These are phyloP conservation scores for Pseudocohnilembus persalinus DNA, from an alignment of 169 alveolate genomes.

Conservation along the genomic window DNA sequence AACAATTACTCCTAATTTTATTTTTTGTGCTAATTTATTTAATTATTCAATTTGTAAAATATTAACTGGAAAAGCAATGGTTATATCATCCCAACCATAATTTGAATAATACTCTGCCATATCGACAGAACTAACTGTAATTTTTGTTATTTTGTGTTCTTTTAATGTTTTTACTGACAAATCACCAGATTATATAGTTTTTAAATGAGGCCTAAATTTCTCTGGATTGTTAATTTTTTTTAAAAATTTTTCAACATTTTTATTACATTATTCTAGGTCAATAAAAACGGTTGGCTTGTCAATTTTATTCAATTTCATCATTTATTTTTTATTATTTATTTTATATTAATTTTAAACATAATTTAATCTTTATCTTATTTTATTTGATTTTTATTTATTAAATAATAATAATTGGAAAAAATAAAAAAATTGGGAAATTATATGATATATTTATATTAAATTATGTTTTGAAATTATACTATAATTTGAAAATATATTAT, in stretches of 20 bases:
- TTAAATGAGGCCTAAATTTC: not conserved
- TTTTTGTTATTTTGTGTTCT: not conserved
- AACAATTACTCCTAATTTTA: not conserved
- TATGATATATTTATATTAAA: too few species aligned
- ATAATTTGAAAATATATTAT: too few species aligned
- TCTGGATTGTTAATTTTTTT: not conserved
- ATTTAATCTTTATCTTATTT: too few species aligned
- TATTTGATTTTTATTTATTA: too few species aligned
- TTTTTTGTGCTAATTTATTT: not conserved
- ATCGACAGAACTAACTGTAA: not conserved
- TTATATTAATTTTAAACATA: too few species aligned
- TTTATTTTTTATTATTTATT: too few species aligned
- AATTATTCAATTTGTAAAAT: not conserved
- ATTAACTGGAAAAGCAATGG: not conserved
- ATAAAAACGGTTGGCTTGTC: not conserved
- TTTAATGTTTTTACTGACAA: not conserved
- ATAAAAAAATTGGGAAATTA: too few species aligned
- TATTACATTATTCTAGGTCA: not conserved
- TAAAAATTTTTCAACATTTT: not conserved
- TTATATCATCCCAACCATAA: not conserved
- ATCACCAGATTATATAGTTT: not conserved
- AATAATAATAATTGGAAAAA: too few species aligned
- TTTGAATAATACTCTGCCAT: not conserved
- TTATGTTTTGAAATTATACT: too few species aligned
- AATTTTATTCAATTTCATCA: too few species aligned